Evolutionary conservation across 129 eudicot species (phyloP), one percentile per base, ranked within the genome.

Genomic region (Heracleum sosnowskyi): DNA sequence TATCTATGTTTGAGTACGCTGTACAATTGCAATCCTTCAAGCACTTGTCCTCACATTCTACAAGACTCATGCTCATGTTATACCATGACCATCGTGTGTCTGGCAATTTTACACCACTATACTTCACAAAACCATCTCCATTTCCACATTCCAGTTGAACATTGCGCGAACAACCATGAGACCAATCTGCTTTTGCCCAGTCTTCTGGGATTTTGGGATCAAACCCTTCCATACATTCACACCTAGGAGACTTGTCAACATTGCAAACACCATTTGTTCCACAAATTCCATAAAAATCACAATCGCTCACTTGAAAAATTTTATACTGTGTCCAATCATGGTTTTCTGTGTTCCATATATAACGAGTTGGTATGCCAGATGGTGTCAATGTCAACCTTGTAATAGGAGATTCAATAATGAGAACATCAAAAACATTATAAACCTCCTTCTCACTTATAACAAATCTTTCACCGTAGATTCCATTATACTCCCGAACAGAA

Each of bases 181-280:
- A n/a, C n/a, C n/a, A n/a, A n/a, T n/a, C n/a, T n/a, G n/a, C n/a
- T n/a, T n/a, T n/a, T n/a, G n/a, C n/a, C n/a, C n/a, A n/a, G n/a
- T n/a, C n/a, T n/a, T n/a, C n/a, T n/a, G n/a, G 53, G n/a, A 8
- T 44, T 35, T 46, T 64, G 0, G 84, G 80, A 33, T 0, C 13
- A 41, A 81, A 81, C n/a, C 79, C 79, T 18, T 11, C 49, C 70
- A 81, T 35, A 37, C 84, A 81, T 1, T 44, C 13, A 39, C 84
- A 81, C 7, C 72, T 13, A 10, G 76, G 76, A 9, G 55, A 5
- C 0, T n/a, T 68, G 11, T 45, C 12, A 24, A 60, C 15, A 70
- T 81, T 68, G 22, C 84, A 81, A 44, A 26, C 36, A 1, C 70
- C 71, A 69, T 75, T 75, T 24, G 60, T 47, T 0, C 84, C 84